These are phyloP conservation scores for Geum urbanum DNA, from an alignment of 306 rosid species.

Conservation along the genomic window DNA sequence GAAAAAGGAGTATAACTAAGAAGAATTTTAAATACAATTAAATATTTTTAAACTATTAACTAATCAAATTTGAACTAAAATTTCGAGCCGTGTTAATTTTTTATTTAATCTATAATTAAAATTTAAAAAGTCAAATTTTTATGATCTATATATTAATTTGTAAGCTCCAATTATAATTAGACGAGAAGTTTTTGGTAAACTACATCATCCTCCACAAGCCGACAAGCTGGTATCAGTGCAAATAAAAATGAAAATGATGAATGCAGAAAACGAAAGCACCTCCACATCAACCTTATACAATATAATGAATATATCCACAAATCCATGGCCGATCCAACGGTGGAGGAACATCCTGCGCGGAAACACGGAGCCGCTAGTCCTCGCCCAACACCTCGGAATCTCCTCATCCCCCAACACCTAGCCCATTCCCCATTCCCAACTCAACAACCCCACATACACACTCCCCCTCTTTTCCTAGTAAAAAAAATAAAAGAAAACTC, in stretches of 20 bases:
- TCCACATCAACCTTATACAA: background rate
- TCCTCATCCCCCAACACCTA: constrained; percentile 22
- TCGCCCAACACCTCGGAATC: constrained; percentile 85
- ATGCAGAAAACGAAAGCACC: background rate
- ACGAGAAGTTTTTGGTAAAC: too few relatives aligned
- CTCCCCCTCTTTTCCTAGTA: constrained; percentile 1
- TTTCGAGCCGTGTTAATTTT: too few relatives aligned
- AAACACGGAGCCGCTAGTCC: constrained; percentile 97
- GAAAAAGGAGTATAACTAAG: too few relatives aligned
- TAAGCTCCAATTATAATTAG: too few relatives aligned
- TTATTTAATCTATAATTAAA: too few relatives aligned
- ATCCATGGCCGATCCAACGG: constrained; percentile 57
- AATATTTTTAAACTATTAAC: too few relatives aligned
- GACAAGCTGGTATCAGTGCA: background rate
- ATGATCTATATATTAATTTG: too few relatives aligned
- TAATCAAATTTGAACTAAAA: too few relatives aligned
- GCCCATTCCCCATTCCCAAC: background rate
- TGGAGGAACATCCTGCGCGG: constrained; percentile 87
- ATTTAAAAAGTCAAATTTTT: too few relatives aligned
- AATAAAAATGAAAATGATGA: background rate
- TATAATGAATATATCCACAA: constrained; percentile 2
- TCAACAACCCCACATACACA: constrained; percentile 5
- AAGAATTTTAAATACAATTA: too few relatives aligned
- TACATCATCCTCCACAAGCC: too few relatives aligned
- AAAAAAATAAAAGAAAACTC: background rate